A percentile compares a stretch with the other conserved stretches of the same genome.
Conservation (phyloP, 805 yeast genomes). For the Wickerhamomyces hampshirensis region DNA sequence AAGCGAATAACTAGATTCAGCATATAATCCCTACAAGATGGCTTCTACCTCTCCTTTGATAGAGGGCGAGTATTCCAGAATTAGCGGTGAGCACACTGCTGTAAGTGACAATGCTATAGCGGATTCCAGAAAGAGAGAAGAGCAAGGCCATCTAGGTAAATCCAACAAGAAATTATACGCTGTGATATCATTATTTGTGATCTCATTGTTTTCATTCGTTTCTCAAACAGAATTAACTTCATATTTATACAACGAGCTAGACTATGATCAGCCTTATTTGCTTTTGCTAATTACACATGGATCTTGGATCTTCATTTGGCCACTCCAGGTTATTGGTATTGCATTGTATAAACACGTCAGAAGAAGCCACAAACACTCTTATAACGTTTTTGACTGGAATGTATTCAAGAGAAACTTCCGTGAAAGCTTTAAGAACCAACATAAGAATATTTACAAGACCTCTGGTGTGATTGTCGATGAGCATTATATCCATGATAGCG, state of each 20-base stretch:
- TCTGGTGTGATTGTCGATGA: slow-evolving; percentile 18
- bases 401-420: slow-evolving; percentile 22
- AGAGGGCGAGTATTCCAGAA: neutral
- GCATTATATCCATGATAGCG: slow-evolving; percentile 11
- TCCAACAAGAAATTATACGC: slow-evolving; percentile 11
- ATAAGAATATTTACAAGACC: slow-evolving; percentile 35
- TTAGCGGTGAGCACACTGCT: neutral
- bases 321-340: slow-evolving; percentile 51
- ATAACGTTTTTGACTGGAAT: slow-evolving; percentile 12
- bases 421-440: slow-evolving; percentile 38
- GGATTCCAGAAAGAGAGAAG: neutral
- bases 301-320: slow-evolving; percentile 72
- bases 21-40: too few relatives aligned
- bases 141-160: slow-evolving; percentile 13
- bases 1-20: too few relatives aligned
- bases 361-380: slow-evolving; percentile 18
- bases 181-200: slow-evolving; percentile 32
- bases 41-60: slow-evolving; percentile 3
- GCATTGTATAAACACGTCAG: slow-evolving; percentile 40
- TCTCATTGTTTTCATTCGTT: slow-evolving; percentile 60
- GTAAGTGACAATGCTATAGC: slow-evolving; percentile 1
- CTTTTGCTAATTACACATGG: slow-evolving; percentile 70
- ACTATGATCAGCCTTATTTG: slow-evolving; percentile 66
- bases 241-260: slow-evolving; percentile 49
- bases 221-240: slow-evolving; percentile 78